Evolutionary conservation across 1,139 yeast species (phyloP).

Genomic region (Magnusiomyces fungicola): DNA sequence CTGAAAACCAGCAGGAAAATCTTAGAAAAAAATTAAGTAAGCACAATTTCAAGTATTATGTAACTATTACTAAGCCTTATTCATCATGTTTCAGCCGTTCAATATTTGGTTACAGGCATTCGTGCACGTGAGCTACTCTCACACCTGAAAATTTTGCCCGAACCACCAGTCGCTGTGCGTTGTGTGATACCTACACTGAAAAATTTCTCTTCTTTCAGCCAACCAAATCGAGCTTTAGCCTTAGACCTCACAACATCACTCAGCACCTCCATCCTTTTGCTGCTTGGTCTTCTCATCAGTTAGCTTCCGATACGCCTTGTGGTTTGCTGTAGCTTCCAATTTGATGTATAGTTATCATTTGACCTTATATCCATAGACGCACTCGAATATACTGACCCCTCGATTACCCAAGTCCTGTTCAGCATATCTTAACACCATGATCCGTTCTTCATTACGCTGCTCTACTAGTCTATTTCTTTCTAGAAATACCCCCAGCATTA

Average conservation of each 20-base stretch:
- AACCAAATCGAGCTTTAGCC: neutral
- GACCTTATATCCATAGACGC: too few relatives aligned
- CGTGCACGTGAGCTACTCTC: too few relatives aligned
- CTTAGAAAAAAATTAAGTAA: too few relatives aligned
- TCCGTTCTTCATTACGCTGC: neutral
- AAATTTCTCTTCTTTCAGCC: neutral
- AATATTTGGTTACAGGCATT: too few relatives aligned
- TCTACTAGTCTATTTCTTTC: slow-evolving; percentile 1
- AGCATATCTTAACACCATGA: neutral
- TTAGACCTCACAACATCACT: neutral
- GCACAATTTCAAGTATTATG: too few relatives aligned
- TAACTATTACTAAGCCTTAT: too few relatives aligned
- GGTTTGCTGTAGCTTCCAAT: neutral
- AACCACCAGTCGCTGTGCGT: neutral
- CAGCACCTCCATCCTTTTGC: neutral
- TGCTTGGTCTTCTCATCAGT: neutral
- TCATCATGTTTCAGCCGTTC: too few relatives aligned
- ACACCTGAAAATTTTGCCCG: neutral
- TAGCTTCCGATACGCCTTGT: neutral
- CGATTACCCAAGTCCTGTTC: neutral
- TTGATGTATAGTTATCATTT: too few relatives aligned
- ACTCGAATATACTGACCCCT: neutral
- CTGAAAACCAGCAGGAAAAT: too few relatives aligned
- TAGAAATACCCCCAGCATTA: neutral
- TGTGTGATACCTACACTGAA: neutral